These are phyloP conservation scores for Pestalotiopsis fici DNA, from an alignment of 2,329 filamentous ascomycete species.

Conservation along the genomic window DNA sequence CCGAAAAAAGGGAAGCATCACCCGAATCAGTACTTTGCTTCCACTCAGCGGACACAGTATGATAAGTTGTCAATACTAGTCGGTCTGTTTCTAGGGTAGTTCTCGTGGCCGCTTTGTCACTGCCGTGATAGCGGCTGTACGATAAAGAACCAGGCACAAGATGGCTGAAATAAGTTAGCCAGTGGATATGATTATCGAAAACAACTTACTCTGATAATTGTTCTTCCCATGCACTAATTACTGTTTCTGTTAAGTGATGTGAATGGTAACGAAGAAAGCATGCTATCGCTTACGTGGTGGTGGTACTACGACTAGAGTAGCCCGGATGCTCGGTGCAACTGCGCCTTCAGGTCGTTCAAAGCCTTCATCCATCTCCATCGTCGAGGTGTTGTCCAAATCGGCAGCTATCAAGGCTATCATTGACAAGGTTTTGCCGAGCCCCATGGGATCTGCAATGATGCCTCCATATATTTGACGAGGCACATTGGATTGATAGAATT, in stretches of 20 bases:
- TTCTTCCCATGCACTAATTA: neutral
- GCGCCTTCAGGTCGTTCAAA: neutral
- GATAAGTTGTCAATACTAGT: neutral
- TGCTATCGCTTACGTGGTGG: neutral
- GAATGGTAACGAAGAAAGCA: neutral
- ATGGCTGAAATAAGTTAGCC: neutral
- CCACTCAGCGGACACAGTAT: neutral
- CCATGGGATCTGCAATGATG: conserved; percentile 49
- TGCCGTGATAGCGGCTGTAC: neutral
- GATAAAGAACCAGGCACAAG: neutral
- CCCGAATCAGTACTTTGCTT: neutral
- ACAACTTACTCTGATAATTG: neutral
- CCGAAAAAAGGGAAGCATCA: neutral
- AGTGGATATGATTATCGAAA: rapidly evolving
- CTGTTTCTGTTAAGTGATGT: neutral
- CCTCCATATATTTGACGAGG: conserved; percentile 40
- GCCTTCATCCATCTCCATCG: neutral
- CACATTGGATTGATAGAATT: conserved; percentile 22
- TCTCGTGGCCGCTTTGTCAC: neutral
- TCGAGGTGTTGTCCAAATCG: conserved; percentile 14
- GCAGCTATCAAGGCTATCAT: conserved; percentile 42
- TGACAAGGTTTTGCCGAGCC: conserved; percentile 44
- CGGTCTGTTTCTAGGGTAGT: neutral
- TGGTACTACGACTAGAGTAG: neutral
- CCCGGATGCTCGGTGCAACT: neutral